A percentile compares a stretch with the other conserved stretches of the same genome.
Evolutionary conservation across 2,329 filamentous ascomycete species (phyloP).

Genomic region (Tolypocladium endophyticum): DNA sequence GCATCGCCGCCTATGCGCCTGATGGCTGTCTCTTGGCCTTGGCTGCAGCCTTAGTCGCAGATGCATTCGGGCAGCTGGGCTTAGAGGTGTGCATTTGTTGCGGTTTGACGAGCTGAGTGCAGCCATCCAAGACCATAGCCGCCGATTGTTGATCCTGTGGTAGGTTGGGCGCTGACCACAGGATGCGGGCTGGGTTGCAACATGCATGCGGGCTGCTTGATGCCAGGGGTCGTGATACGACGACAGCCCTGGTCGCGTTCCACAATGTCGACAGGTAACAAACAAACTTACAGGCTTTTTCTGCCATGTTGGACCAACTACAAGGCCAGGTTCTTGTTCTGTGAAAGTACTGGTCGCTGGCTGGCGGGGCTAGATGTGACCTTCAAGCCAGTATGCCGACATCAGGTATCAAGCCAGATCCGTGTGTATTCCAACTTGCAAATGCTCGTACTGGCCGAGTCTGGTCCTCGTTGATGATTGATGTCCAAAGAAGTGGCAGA

Average conservation of each 20-base stretch:
- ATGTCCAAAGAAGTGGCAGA: background rate
- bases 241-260: background rate
- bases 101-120: background rate
- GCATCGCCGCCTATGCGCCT: background rate
- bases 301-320: background rate
- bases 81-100: background rate
- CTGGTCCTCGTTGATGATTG: background rate
- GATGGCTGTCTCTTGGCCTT: background rate
- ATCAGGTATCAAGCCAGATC: background rate
- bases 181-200: conserved; percentile 3
- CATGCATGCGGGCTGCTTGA: background rate
- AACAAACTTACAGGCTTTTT: background rate
- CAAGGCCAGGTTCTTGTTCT: background rate
- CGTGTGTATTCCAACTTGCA: background rate
- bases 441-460: too few relatives aligned
- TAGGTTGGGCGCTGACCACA: conserved; percentile 2
- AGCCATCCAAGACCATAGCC: background rate
- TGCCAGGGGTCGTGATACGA: conserved; percentile 2
- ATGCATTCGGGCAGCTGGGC: background rate
- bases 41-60: background rate
- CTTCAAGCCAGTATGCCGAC: background rate
- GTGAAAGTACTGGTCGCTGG: background rate
- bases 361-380: background rate
- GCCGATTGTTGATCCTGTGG: background rate
- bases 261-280: background rate